Conservation (phyloP, 2,329 filamentous ascomycete genomes). For the Fusarium coicis region DNA sequence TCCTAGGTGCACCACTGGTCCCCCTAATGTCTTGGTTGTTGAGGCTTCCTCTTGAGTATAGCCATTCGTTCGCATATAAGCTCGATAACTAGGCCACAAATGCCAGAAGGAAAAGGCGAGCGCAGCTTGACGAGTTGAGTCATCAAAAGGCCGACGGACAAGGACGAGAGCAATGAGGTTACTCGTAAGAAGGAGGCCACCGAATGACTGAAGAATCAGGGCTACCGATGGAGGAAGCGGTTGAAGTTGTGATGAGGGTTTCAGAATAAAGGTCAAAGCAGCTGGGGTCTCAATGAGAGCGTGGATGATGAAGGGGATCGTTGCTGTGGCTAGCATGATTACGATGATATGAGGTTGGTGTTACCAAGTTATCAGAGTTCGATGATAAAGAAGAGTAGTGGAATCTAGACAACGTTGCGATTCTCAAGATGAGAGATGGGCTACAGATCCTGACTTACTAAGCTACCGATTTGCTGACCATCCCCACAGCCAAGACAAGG, state of each 20-base stretch:
- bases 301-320: slow-evolving; percentile 53
- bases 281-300: slow-evolving; percentile 55
- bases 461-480: not conserved
- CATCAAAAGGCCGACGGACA: slow-evolving; percentile 46
- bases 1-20: slow-evolving; percentile 57
- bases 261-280: slow-evolving; percentile 58
- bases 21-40: slow-evolving; percentile 52
- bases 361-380: not conserved
- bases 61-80: slow-evolving; percentile 49
- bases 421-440: not conserved
- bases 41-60: slow-evolving; percentile 15
- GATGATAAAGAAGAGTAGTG: not conserved
- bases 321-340: slow-evolving; percentile 9
- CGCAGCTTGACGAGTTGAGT: slow-evolving; percentile 49
- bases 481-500: not conserved
- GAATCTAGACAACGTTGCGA: not conserved
- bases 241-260: slow-evolving; percentile 56
- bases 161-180: slow-evolving; percentile 57
- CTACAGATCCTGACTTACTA: slow-evolving; percentile 5
- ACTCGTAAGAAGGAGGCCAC: slow-evolving; percentile 58
- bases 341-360: not conserved
- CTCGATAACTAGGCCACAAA: slow-evolving; percentile 59
- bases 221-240: slow-evolving; percentile 52
- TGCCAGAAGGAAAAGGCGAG: slow-evolving; percentile 61
- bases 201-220: slow-evolving; percentile 59